Percentiles rank a stretch among this genome's conserved stretches.
Evolutionary conservation across 805 yeast species (phyloP).

Genomic region (Kurtzmaniella cleridarum): DNA sequence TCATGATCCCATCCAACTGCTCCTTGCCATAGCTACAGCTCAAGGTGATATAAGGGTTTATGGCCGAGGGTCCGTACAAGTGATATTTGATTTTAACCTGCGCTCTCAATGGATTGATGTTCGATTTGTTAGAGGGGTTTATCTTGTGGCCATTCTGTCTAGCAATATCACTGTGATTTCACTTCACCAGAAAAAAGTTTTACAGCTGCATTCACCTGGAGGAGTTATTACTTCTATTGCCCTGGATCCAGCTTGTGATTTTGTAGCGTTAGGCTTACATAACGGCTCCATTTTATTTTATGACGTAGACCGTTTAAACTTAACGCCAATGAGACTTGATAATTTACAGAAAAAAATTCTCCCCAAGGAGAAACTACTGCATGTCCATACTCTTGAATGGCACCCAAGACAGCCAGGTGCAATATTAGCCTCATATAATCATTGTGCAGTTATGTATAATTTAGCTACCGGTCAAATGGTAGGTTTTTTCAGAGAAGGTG

Average conservation of each 20-base stretch:
- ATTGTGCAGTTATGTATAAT: slow-evolving; percentile 65
- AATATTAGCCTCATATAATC: slow-evolving; percentile 66
- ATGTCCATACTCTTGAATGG: slow-evolving; percentile 64
- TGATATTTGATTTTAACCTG: slow-evolving; percentile 49
- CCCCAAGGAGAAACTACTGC: slow-evolving; percentile 54
- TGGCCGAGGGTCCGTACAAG: slow-evolving; percentile 80
- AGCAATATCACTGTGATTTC: slow-evolving; percentile 67
- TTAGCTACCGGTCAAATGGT: slow-evolving; percentile 56
- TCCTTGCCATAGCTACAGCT: slow-evolving; percentile 75
- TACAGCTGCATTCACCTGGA: slow-evolving; percentile 58
- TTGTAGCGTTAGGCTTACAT: slow-evolving; percentile 73
- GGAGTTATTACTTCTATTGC: slow-evolving; percentile 65
- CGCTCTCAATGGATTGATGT: slow-evolving; percentile 46
- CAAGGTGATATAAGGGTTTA: slow-evolving; percentile 67
- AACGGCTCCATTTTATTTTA: slow-evolving; percentile 70
- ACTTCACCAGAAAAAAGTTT: slow-evolving; percentile 52
- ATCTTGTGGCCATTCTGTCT: slow-evolving; percentile 65
- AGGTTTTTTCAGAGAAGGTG: slow-evolving; percentile 57
- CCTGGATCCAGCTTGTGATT: slow-evolving; percentile 84
- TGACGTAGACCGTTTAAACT: slow-evolving; percentile 73
- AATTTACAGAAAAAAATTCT: slow-evolving; percentile 61
- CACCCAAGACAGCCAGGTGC: slow-evolving; percentile 89
- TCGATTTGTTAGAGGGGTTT: slow-evolving; percentile 73
- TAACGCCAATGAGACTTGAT: slow-evolving; percentile 62
- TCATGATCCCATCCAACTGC: slow-evolving; percentile 83